Evolutionary conservation across 805 yeast species (phyloP), one percentile per base, ranked within the genome.

Genomic region (Candida ascalaphidarum): DNA sequence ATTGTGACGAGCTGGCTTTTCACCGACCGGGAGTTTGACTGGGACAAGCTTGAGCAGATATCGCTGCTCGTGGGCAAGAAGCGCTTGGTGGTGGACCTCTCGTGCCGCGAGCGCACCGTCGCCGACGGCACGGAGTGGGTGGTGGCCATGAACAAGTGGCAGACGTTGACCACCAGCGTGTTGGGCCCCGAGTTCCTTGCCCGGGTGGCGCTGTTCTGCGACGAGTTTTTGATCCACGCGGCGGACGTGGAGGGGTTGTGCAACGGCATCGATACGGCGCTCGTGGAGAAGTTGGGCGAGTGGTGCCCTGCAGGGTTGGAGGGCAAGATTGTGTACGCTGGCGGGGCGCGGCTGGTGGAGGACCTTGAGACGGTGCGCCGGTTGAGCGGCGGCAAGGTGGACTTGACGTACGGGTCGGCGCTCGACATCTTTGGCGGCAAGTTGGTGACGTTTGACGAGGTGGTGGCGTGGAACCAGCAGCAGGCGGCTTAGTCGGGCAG

Each of bases 91-190:
- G 78, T 92, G 23, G 98, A 92, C 51, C 65, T 92, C 44, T 84
- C 95, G 50, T 89, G 97, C 52, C 69, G 94, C 34, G 48, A 46
- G 11, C 50, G 52, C 2, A 37, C 45, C 4, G 47, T 43, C n/a
- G 17, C 16, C 3, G 43, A 46, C 3, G 47, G 36, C 8, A 46
- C 29, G 2, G 52, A 62, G 25, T 92, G 98, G 98, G 69, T 80
- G 20, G 98, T 92, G n/a, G 96, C 97, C 2, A 92, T 86, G 76
- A 88, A 92, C 56, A 81, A 86, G 54, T 92, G 99, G 99, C 96
- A 88, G 51, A 81, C 88, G 0, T 55, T 88, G 17, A 92, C 99
- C 0, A 67, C 68, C 22, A 66, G 77, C 25, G 68, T 58, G 31
- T 61, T 92, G 30, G 62, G 61, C 27, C 50, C 53, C 27, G 70